Evolutionary conservation across 179 eudicot species (phyloP).

Genomic region (Amaranthus tricolor): DNA sequence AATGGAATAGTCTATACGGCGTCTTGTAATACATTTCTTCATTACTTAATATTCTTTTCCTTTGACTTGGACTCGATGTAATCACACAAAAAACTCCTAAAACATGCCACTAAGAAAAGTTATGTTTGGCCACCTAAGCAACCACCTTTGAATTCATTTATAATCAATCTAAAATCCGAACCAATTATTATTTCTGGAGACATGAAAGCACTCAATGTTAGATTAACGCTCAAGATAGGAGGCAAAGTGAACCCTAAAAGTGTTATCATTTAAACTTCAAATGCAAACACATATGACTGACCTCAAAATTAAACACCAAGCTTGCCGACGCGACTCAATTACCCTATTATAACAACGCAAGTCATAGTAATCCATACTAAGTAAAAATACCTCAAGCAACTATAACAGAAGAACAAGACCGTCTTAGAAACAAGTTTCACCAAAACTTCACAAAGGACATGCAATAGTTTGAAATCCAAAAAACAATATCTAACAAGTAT

Average conservation of each 20-base stretch:
- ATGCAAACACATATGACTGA: not conserved
- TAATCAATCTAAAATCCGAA: not conserved
- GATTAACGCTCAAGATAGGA: no score
- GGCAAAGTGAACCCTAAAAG: no score
- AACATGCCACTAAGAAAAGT: not conserved
- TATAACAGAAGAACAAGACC: not conserved
- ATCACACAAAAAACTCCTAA: not conserved
- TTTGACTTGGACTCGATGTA: not conserved
- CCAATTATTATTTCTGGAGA: no score
- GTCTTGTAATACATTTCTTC: not conserved
- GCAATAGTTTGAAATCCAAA: not conserved
- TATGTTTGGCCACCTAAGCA: not conserved
- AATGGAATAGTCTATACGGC: not conserved
- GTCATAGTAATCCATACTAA: not conserved
- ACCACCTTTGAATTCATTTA: not conserved
- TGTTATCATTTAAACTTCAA: not conserved
- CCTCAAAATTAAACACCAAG: not conserved
- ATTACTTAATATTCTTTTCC: not conserved
- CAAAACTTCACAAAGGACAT: not conserved
- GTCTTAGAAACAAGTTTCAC: no score
- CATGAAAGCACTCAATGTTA: no score
- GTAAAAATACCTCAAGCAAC: conserved; percentile 5
- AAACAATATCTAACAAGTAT: no score
- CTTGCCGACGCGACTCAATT: not conserved
- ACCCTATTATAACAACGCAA: not conserved